Conservation (phyloP, 1,284 basidiomycete genomes). For the Ganoderma multipileum region DNA sequence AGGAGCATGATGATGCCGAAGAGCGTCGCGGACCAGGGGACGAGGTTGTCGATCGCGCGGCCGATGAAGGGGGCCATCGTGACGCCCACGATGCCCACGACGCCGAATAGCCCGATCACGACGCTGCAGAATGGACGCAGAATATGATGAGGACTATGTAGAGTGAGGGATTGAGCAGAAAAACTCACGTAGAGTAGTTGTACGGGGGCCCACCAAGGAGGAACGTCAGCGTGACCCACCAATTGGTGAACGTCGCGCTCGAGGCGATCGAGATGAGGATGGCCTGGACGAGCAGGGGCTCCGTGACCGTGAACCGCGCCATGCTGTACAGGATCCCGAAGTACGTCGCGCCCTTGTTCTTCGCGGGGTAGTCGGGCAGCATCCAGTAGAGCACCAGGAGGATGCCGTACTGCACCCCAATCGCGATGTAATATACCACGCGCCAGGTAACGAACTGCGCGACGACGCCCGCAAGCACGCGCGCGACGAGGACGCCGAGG, state of each 20-base stretch:
- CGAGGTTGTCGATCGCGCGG: conserved; percentile 54
- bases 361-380: conserved; percentile 60
- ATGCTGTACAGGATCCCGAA: conserved; percentile 53
- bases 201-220: conserved; percentile 57
- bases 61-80: conserved; percentile 56
- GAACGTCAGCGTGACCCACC: conserved; percentile 62
- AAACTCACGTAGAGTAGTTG: conserved; percentile 47
- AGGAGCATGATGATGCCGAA: conserved; percentile 44
- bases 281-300: conserved; percentile 58
- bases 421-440: conserved; percentile 54
- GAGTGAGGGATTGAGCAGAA: too few species aligned
- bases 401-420: conserved; percentile 48
- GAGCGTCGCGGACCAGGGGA: conserved; percentile 57
- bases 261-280: conserved; percentile 50
- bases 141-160: too few species aligned
- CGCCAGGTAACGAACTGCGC: conserved; percentile 54
- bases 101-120: conserved; percentile 61
- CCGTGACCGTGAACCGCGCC: conserved; percentile 54
- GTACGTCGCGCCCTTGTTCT: conserved; percentile 50
- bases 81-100: conserved; percentile 57
- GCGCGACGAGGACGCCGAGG: conserved; percentile 55
- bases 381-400: conserved; percentile 47
- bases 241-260: conserved; percentile 49
- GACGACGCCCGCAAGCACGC: conserved; percentile 56
- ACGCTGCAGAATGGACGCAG: conserved; percentile 42